phyloP scores from a whole-genome alignment of 306 rosid species.

The Astragalus glycyphyllos region DNA sequence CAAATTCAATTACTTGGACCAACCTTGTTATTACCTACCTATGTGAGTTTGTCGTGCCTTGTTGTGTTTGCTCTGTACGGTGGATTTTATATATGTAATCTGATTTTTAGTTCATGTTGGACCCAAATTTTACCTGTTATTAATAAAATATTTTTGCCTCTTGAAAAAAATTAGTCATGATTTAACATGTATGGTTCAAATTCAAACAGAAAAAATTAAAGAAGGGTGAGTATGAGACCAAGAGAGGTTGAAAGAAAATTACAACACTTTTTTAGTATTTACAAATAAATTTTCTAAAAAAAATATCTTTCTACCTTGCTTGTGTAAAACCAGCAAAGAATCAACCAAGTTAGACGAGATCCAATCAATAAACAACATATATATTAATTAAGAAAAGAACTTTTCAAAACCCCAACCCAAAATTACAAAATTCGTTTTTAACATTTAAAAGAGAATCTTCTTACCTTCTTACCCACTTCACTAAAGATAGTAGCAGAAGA shows the following conservation, averaged over 20 bases:
- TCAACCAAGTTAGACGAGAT: conserved; percentile 30
- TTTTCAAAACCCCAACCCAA: conserved; percentile 1
- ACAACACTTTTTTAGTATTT: background rate
- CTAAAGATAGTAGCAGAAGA: conserved; percentile 77
- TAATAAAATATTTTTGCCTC: too few relatives aligned
- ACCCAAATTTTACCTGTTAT: too few relatives aligned
- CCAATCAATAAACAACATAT: conserved; percentile 9
- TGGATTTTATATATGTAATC: too few relatives aligned
- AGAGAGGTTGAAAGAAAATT: background rate
- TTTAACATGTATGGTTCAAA: background rate
- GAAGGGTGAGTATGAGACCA: background rate
- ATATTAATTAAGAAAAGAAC: conserved; percentile 1
- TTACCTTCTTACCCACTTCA: conserved; percentile 99
- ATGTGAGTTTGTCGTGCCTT: too few relatives aligned
- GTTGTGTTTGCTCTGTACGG: too few relatives aligned
- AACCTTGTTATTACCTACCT: too few relatives aligned
- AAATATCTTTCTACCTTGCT: background rate
- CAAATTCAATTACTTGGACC: too few relatives aligned
- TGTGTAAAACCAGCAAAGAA: conserved; percentile 39
- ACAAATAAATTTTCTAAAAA: background rate
- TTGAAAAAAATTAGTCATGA: background rate
- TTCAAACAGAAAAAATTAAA: too few relatives aligned
- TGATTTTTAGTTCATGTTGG: too few relatives aligned
- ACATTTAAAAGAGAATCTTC: conserved; percentile 76
- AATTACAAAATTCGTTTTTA: conserved; percentile 47